A percentile compares a stretch with the other conserved stretches of the same genome.
These are phyloP conservation scores for Kwoniella mangroviensis DNA, from an alignment of 768 basidiomycete genomes.

Conservation along the genomic window DNA sequence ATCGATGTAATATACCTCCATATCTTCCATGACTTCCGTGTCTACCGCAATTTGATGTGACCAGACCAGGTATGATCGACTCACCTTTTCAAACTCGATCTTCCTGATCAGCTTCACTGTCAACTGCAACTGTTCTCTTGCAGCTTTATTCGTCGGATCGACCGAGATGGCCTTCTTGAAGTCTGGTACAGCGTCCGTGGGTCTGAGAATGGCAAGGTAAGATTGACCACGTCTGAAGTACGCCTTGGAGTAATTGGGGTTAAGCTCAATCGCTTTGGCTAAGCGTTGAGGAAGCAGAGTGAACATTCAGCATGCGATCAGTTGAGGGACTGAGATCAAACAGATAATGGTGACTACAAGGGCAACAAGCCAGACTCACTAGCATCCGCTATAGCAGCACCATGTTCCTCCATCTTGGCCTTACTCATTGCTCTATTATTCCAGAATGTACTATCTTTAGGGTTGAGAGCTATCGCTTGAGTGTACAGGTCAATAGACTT, in stretches of 20 bases:
- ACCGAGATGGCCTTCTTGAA: constrained; percentile 80
- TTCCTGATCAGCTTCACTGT: constrained; percentile 89
- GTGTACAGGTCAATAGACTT: constrained; percentile 78
- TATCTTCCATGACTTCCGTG: too few relatives aligned
- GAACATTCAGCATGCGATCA: background rate
- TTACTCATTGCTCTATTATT: constrained; percentile 91
- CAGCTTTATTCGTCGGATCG: constrained; percentile 83
- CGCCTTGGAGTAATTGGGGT: constrained; percentile 83
- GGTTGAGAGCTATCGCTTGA: constrained; percentile 83
- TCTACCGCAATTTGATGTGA: too few relatives aligned
- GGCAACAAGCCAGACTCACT: constrained; percentile 63
- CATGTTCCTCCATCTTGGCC: constrained; percentile 89
- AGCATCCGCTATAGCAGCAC: constrained; percentile 86
- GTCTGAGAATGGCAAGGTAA: constrained; percentile 85
- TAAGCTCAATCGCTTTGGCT: constrained; percentile 85
- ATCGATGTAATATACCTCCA: too few relatives aligned
- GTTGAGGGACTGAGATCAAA: background rate
- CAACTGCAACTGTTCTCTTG: constrained; percentile 76
- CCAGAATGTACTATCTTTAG: constrained; percentile 85
- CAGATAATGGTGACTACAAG: background rate
- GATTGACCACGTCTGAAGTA: constrained; percentile 78
- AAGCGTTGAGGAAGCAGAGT: constrained; percentile 2
- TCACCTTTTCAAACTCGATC: constrained; percentile 89
- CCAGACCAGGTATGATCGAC: too few relatives aligned
- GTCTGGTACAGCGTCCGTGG: constrained; percentile 81